Evolutionary conservation across 441 rosid species (phyloP), one percentile per base, ranked within the genome.

Genomic region (Erodium trifolium): DNA sequence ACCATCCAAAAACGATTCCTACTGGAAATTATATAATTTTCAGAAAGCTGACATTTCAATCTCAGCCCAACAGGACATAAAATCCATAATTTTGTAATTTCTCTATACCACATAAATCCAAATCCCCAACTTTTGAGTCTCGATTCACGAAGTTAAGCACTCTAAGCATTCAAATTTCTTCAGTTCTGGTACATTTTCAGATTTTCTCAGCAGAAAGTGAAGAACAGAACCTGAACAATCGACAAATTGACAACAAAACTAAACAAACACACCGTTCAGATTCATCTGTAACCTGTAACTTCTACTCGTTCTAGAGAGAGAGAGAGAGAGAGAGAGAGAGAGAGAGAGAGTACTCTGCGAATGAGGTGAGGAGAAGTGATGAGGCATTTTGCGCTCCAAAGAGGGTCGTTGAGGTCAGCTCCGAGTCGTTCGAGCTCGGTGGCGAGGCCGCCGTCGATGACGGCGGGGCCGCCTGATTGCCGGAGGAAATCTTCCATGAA

Each of bases 311-410:
- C 27, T 23, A 23, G 27, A 23, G 0, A 23, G 27, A 2, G 27
- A 23, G 27, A 23, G 0, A 23, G 27, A 2, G 27, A 23, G 27
- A 23, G 27, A 23, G 0, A 23, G 27, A 2, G 27, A 23, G 27
- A n/a, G 4, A 59, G 7, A 63, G 43, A 57, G 70, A 63, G 51
- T 79, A 87, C 98, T 80, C 74, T 35, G 78, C 84, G 90, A 71
- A 92, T 75, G 80, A 88, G 96, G 72, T 87, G 87, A 71, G 96
- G 89, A 67, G 91, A 88, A 8, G 84, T 84, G 77, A 90, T 79
- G 41, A 92, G 96, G 72, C 96, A 89, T 78, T 87, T 87, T 84
- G 98, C 96, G 75, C 98, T 90, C 96, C 96, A 90, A 63, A 92
- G 92, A 17, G 96, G 98, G 75, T 92, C 98, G 70, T 87, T 90